Conservation (phyloP, 2,329 filamentous ascomycete species). For the Beauveria varroae region DNA sequence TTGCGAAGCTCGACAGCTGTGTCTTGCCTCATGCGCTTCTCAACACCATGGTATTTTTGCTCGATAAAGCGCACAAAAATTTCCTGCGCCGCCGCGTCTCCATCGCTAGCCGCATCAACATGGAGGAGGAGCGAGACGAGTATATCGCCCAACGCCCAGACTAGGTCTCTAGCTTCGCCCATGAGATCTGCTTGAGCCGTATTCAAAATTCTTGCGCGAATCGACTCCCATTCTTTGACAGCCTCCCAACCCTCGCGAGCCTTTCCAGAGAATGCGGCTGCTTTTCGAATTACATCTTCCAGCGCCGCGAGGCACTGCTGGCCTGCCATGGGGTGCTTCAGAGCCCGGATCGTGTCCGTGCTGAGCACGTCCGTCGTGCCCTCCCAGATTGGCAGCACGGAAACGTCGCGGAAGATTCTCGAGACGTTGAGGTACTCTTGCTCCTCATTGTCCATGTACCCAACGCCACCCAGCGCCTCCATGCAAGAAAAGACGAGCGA, state of each 20-base stretch:
- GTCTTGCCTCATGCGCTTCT: constrained; percentile 15
- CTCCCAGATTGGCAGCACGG: constrained; percentile 62
- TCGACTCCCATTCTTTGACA: constrained; percentile 29
- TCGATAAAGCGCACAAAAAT: constrained; percentile 34
- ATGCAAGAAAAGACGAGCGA: constrained; percentile 48
- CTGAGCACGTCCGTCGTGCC: constrained; percentile 66
- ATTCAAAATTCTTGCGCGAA: constrained; percentile 30
- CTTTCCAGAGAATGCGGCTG: constrained; percentile 18
- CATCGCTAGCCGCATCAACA: constrained; percentile 31
- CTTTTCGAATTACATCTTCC: constrained; percentile 29
- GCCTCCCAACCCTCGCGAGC: constrained; percentile 23
- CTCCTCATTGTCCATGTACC: constrained; percentile 57
- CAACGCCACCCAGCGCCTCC: constrained; percentile 58
- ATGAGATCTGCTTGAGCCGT: constrained; percentile 32
- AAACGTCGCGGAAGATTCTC: constrained; percentile 56
- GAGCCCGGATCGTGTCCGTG: constrained; percentile 38
- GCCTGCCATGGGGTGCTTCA: constrained; percentile 37
- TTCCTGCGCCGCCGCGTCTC: constrained; percentile 28
- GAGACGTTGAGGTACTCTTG: constrained; percentile 60
- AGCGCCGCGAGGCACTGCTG: constrained; percentile 33
- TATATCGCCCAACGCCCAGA: constrained; percentile 37
- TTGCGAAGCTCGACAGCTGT: constrained; percentile 21
- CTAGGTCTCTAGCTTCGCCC: constrained; percentile 36
- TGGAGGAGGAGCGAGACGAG: constrained; percentile 35
- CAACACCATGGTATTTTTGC: constrained; percentile 15